Evolutionary conservation across 2,329 filamentous ascomycete genomes (phyloP).

Genomic region (Thielaviopsis populi): DNA sequence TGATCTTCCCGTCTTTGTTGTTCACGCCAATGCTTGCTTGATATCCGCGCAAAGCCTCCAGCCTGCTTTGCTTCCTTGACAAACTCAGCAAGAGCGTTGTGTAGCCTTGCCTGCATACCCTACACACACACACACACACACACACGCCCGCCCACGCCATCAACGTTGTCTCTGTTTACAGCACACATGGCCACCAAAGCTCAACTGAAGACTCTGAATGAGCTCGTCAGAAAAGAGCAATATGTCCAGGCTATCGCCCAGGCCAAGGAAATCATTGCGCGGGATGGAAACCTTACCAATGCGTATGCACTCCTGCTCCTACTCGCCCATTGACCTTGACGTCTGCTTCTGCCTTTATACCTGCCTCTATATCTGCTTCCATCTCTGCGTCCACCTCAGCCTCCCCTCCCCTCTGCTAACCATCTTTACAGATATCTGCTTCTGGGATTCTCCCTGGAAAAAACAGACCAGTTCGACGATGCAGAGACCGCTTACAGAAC

Average conservation of each 20-base stretch:
- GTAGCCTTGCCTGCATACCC: not conserved
- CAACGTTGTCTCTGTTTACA: not conserved
- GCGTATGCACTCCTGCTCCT: constrained; percentile 36
- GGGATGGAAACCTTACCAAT: constrained; percentile 68
- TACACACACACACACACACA: not conserved
- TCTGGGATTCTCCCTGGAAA: constrained; percentile 70
- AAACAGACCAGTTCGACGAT: constrained; percentile 52
- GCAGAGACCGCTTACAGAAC: constrained; percentile 62
- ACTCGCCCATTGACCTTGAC: not conserved
- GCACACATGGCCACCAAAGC: constrained; percentile 46
- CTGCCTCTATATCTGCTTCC: constrained; percentile 32
- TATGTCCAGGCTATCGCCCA: constrained; percentile 61
- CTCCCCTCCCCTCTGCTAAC: not conserved
- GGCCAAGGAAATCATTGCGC: constrained; percentile 51
- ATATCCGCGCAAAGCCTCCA: not conserved
- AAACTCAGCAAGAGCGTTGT: not conserved
- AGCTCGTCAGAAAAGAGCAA: constrained; percentile 61
- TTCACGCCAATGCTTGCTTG: not conserved
- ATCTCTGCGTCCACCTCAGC: not conserved
- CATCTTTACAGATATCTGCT: constrained; percentile 41
- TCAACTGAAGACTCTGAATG: constrained; percentile 65
- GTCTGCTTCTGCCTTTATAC: not conserved
- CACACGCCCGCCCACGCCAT: not conserved
- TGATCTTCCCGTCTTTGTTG: not conserved
- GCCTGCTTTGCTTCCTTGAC: not conserved